These are phyloP conservation scores for Penicillium sp. DNA, from an alignment of 2,329 filamentous ascomycete species.

Conservation along the genomic window DNA sequence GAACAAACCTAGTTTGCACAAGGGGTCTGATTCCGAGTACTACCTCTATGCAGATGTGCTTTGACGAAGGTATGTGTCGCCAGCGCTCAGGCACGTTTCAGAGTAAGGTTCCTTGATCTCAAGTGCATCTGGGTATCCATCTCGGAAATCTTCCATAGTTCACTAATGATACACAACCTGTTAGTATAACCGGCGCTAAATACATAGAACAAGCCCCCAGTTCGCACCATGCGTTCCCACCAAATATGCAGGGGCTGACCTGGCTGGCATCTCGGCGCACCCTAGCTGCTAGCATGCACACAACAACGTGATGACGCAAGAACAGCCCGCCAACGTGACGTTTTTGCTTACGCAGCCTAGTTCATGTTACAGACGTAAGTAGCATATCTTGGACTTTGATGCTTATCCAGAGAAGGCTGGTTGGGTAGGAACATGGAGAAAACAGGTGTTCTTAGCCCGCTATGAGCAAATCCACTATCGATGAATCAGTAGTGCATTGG, in stretches of 20 bases:
- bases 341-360: constrained; percentile 23
- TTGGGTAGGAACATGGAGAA: too few relatives aligned
- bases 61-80: too few relatives aligned
- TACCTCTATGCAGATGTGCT: too few relatives aligned
- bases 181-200: background rate
- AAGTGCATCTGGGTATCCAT: background rate
- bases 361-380: background rate
- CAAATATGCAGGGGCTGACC: constrained; percentile 21
- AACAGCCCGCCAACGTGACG: constrained; percentile 16
- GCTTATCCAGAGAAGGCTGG: background rate
- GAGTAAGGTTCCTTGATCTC: too few relatives aligned
- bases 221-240: constrained; percentile 1
- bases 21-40: too few relatives aligned
- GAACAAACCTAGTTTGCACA: too few relatives aligned
- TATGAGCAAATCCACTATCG: too few relatives aligned
- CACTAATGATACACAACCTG: background rate
- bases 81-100: too few relatives aligned
- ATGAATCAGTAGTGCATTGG: too few relatives aligned
- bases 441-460: background rate
- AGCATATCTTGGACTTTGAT: background rate
- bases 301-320: constrained; percentile 3
- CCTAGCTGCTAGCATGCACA: background rate
- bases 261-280: constrained; percentile 12
- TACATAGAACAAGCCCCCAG: too few relatives aligned
- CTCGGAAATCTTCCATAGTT: background rate